These are phyloP conservation scores for Meyerozyma sp. DNA, from an alignment of 1,139 yeast species.

Conservation along the genomic window DNA sequence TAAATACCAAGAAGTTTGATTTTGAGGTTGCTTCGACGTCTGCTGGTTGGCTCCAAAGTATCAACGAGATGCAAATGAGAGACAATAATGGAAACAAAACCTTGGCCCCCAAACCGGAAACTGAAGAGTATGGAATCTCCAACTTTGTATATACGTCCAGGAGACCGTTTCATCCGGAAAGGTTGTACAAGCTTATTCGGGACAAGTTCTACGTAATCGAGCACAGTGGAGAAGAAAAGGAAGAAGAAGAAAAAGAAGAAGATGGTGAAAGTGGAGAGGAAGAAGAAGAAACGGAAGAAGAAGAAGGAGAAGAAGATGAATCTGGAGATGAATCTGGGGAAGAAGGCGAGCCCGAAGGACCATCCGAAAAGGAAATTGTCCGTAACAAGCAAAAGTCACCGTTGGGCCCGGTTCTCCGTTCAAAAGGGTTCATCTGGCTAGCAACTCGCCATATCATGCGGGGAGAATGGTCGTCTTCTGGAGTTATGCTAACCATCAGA, in stretches of 20 bases:
- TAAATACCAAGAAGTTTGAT: constrained; percentile 29
- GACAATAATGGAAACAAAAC: constrained; percentile 27
- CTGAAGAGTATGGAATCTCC: constrained; percentile 38
- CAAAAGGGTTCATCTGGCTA: constrained; percentile 45
- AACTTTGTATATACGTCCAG: constrained; percentile 36
- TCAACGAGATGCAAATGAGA: constrained; percentile 32
- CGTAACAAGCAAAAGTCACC: constrained; percentile 29
- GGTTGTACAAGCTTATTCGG: constrained; percentile 27
- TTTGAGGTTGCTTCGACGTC: constrained; percentile 37
- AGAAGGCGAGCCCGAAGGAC: constrained; percentile 4
- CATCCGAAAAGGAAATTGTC: constrained; percentile 17
- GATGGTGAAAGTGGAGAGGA: constrained; percentile 10
- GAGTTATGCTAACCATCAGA: constrained; percentile 35
- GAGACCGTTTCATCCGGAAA: constrained; percentile 40
- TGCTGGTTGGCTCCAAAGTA: constrained; percentile 44
- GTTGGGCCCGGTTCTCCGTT: constrained; percentile 32
- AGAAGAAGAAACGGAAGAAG: constrained; percentile 6
- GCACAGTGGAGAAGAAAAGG: constrained; percentile 8
- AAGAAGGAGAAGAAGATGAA: constrained; percentile 13
- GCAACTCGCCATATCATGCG: constrained; percentile 35
- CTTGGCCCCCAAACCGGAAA: constrained; percentile 22
- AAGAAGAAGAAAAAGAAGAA: constrained; percentile 10
- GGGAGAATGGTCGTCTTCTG: constrained; percentile 46
- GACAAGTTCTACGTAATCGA: constrained; percentile 32
- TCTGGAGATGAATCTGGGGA: constrained; percentile 11